These are phyloP conservation scores for Musa balbisiana DNA, from an alignment of 202 grass and related monocot genomes.

Conservation along the genomic window DNA sequence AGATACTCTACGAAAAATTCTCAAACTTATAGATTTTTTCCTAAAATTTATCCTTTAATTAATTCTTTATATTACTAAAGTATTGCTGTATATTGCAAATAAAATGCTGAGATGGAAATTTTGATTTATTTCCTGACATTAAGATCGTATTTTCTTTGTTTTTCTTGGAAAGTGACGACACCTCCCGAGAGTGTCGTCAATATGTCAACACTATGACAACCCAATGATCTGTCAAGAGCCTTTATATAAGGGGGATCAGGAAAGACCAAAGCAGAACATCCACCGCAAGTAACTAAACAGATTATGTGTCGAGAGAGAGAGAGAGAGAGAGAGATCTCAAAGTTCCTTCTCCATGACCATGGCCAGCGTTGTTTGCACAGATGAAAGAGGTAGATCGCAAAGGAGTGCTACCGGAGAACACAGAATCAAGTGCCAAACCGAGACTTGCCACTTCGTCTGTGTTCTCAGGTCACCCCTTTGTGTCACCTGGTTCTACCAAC, in stretches of 20 bases:
- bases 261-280: neutral
- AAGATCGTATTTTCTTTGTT: too few species aligned
- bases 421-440: neutral
- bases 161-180: too few species aligned
- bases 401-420: conserved; percentile 22
- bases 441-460: conserved; percentile 6
- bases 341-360: neutral
- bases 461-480: conserved; percentile 29
- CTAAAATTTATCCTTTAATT: too few species aligned
- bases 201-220: conserved; percentile 14
- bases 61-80: too few species aligned
- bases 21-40: too few species aligned
- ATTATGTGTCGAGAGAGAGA: neutral
- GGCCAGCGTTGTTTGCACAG: neutral
- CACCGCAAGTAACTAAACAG: neutral
- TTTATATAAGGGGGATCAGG: neutral
- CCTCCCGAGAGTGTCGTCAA: neutral
- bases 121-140: too few species aligned
- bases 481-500: neutral
- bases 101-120: too few species aligned
- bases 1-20: too few species aligned
- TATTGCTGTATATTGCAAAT: too few species aligned
- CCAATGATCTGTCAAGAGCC: neutral
- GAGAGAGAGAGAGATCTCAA: too few species aligned
- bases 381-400: conserved; percentile 1